Base-by-base conservation (phyloP, 139 green algal genomes). In the Micractinium conductrix region DNA sequence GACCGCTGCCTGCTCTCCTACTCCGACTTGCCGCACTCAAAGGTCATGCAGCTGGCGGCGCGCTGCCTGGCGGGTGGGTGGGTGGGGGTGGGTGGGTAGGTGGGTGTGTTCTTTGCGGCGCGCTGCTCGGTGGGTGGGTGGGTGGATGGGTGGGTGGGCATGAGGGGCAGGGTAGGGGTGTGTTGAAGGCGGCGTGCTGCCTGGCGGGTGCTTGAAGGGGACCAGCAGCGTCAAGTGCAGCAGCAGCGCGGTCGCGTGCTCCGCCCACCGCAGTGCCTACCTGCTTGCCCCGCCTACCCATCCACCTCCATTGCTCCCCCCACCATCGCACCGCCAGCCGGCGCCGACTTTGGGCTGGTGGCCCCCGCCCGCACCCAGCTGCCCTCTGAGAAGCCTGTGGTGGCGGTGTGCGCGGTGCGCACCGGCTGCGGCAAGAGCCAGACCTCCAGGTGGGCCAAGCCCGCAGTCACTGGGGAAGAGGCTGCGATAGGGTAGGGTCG, bases 341-440 rank as follows among this genome's bases (percentile, higher is more conserved):
- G 87, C 42, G 87, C 87, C 40, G 58, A 87, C 37, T 85, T 89
- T 38, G 28, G 74, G 30, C 78, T 92, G 45, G 60, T 87, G 58
- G 79, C 84, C 22, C 72, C 79, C 16, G 24, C 42, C 17, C 42
- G 74, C 28, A 91, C 84, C 43, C 87, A 87, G 76, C 65, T 92
- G 60, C 28, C 22, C 33, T 83, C 53, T 72, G 30, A 16, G 24
- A 90, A 90, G 63, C 87, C 76, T 1, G 76, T 82, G 38, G 58
- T 82, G 28, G 76, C 76, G 38, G 76, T 82, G 38, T 82, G 76
- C 28, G 76, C 76, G 38, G 76, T 88, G 40, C 71, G 87, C 70
- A 92, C 89, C 35, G 87, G 87, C 40, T 92, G 87, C 70, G 87
- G 89, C 73, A 91, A 92, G 81, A 84, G 67, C 22, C 87, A 92